Percentiles rank a stretch among this genome's conserved stretches.
Conservation (phyloP, 2,329 filamentous ascomycete species). For the Capronia americana region DNA sequence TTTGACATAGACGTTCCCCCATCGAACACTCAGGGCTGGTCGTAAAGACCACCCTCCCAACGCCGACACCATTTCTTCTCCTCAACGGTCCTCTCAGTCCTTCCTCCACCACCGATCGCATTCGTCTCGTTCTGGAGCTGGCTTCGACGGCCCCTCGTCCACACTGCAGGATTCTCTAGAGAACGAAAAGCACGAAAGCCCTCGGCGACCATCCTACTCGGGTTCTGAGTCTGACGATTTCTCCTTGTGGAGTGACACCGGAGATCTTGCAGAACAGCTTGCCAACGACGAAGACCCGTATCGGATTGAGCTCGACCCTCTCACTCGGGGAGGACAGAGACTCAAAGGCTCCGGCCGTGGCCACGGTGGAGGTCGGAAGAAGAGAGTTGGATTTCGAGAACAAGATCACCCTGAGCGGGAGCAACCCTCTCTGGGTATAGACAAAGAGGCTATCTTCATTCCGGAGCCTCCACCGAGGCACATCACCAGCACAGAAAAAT, state of each 20-base stretch:
- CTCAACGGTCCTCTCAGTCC: constrained; percentile 71
- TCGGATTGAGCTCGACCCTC: constrained; percentile 67
- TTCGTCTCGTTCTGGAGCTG: constrained; percentile 45
- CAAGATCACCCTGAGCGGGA: constrained; percentile 51
- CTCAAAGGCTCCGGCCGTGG: constrained; percentile 43
- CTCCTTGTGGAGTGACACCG: constrained; percentile 90
- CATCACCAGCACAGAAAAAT: constrained; percentile 70
- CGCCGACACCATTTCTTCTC: constrained; percentile 82
- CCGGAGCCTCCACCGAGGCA: constrained; percentile 70
- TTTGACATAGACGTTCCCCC: constrained; percentile 17
- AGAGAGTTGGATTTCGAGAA: constrained; percentile 38
- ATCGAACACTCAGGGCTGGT: constrained; percentile 62
- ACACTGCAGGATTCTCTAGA: constrained; percentile 51
- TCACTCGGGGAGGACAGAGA: constrained; percentile 49
- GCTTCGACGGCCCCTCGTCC: constrained; percentile 46
- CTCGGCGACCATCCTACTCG: constrained; percentile 60
- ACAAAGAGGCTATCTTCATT: constrained; percentile 82
- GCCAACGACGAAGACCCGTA: constrained; percentile 83
- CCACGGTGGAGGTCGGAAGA: constrained; percentile 41
- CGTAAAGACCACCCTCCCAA: constrained; percentile 72
- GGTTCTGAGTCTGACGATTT: constrained; percentile 67
- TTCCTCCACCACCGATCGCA: constrained; percentile 88
- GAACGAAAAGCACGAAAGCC: constrained; percentile 53
- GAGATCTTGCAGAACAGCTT: constrained; percentile 91
- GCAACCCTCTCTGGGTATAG: constrained; percentile 48